A percentile compares a stretch with the other conserved stretches of the same genome.
Evolutionary conservation across 176 grass and related monocot species (phyloP).

Genomic region (Leersia perrieri): DNA sequence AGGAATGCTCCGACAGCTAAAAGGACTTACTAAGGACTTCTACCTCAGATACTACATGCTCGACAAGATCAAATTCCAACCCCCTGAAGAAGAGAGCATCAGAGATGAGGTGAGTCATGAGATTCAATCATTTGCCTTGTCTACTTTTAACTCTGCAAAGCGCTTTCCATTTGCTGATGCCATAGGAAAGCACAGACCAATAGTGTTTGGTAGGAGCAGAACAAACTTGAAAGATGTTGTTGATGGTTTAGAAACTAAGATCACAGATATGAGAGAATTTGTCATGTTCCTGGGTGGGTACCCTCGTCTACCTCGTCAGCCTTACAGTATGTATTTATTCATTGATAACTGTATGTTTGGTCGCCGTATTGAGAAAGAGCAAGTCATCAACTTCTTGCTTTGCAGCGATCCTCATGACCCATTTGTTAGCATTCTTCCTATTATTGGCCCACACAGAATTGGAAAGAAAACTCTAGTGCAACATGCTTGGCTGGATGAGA

Average conservation of each 20-base stretch:
- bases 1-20: conserved; percentile 35
- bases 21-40: conserved; percentile 14
- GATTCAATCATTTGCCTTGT: background rate
- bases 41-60: conserved; percentile 18
- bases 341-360: conserved; percentile 43
- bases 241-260: conserved; percentile 16
- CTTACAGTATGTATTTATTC: conserved; percentile 19
- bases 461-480: conserved; percentile 53
- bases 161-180: conserved; percentile 13
- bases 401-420: background rate
- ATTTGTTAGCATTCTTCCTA: conserved; percentile 23
- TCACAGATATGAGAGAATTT: conserved; percentile 28
- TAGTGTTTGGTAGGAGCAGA: background rate
- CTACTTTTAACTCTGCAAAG: background rate
- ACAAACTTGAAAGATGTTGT: conserved; percentile 14
- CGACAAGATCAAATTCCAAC: conserved; percentile 10
- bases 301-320: conserved; percentile 11
- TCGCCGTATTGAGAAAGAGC: conserved; percentile 21
- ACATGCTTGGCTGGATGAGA: conserved; percentile 47
- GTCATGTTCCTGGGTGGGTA: conserved; percentile 26
- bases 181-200: background rate
- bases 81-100: background rate
- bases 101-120: conserved; percentile 17
- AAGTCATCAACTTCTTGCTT: conserved; percentile 39
- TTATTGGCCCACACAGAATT: conserved; percentile 27